Conservation (phyloP, 2,329 filamentous ascomycete genomes). For the Knoxdaviesia capensis region DNA sequence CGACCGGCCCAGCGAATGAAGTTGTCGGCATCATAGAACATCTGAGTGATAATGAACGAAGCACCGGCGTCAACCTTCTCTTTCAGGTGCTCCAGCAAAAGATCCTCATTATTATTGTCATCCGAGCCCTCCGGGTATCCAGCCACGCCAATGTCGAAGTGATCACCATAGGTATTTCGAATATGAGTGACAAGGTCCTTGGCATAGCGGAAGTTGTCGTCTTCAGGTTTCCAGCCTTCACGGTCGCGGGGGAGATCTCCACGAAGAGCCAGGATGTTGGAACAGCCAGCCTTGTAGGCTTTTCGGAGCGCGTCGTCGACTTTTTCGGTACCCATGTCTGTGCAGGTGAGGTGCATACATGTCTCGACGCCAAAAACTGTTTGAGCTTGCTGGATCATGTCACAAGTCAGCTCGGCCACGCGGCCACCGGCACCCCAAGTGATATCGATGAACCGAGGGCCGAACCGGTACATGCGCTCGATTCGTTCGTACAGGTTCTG, state of each 20-base stretch:
- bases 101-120: constrained; percentile 72
- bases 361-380: constrained; percentile 91
- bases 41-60: constrained; percentile 90
- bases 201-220: constrained; percentile 79
- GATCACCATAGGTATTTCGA: constrained; percentile 41
- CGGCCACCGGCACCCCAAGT: constrained; percentile 95
- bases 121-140: constrained; percentile 93
- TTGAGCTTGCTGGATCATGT: constrained; percentile 94
- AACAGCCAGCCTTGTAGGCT: constrained; percentile 89
- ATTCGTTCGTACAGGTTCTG: constrained; percentile 99
- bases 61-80: constrained; percentile 92
- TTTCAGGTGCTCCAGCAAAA: constrained; percentile 79
- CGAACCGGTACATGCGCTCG: constrained; percentile 94
- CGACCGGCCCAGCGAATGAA: constrained; percentile 82
- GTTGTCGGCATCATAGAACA: constrained; percentile 97
- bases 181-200: constrained; percentile 80
- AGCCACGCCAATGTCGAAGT: constrained; percentile 95
- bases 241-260: constrained; percentile 88
- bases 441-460: constrained; percentile 91
- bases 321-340: constrained; percentile 86
- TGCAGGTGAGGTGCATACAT: constrained; percentile 97
- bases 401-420: constrained; percentile 78
- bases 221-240: constrained; percentile 78
- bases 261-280: constrained; percentile 84
- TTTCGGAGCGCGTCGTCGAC: constrained; percentile 73